phyloP scores from a whole-genome alignment of 495 filamentous ascomycete species.

The Penicillium malachiteum region DNA sequence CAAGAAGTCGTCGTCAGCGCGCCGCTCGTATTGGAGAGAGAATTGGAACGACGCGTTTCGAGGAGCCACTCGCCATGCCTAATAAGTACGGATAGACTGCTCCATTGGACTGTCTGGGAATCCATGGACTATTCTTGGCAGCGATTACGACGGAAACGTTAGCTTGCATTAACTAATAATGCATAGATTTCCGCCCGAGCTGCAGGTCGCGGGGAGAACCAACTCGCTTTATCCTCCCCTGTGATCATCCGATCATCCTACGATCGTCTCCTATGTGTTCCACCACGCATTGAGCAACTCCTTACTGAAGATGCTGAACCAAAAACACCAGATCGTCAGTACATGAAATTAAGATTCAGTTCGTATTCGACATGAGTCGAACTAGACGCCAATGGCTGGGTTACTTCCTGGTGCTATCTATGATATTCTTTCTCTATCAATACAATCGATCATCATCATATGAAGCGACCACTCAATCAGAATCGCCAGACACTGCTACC shows the following conservation, averaged over 20 bases:
- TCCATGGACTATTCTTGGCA: not conserved
- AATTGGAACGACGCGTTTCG: slow-evolving; percentile 4
- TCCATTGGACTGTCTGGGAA: too few species aligned
- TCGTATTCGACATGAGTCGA: slow-evolving; percentile 15
- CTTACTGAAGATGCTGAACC: slow-evolving; percentile 9
- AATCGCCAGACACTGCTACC: not conserved
- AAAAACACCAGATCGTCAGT: not conserved
- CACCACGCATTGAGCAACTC: not conserved
- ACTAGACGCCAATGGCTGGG: slow-evolving; percentile 16
- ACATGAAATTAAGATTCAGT: slow-evolving; percentile 1
- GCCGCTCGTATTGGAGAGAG: not conserved
- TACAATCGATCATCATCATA: slow-evolving; percentile 3
- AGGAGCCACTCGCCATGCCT: slow-evolving; percentile 3
- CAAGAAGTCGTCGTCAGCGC: slow-evolving; percentile 2
- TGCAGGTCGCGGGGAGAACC: not conserved
- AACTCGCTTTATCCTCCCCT: not conserved
- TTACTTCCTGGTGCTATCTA: slow-evolving; percentile 5
- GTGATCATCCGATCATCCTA: not conserved
- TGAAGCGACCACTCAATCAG: not conserved
- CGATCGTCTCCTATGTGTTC: not conserved
- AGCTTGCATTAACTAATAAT: not conserved
- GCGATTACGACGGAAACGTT: not conserved
- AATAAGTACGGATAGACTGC: too few species aligned
- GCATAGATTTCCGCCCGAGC: not conserved
- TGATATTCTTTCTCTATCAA: slow-evolving; percentile 10